Evolutionary conservation across 192 early-diverging fungal genomes (phyloP).

Genomic region (Entomortierella lignicola): DNA sequence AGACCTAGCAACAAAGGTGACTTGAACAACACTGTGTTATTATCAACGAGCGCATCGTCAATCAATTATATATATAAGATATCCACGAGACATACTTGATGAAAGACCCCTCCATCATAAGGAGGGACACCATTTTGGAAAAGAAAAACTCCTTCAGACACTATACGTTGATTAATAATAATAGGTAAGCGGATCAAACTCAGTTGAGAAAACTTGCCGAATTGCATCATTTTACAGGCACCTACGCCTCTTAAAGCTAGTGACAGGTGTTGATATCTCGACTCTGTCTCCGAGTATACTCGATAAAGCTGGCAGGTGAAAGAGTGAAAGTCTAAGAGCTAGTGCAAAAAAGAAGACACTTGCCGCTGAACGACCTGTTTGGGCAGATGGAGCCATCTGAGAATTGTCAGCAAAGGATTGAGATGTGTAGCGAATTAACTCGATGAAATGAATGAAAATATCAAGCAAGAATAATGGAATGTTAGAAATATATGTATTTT

Average conservation of each 20-base stretch:
- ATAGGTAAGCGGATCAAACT: background rate
- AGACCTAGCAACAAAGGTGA: constrained; percentile 81
- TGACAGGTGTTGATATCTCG: constrained; percentile 89
- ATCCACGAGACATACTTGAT: constrained; percentile 71
- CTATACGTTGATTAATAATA: constrained; percentile 57
- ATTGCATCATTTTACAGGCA: background rate
- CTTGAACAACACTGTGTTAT: constrained; percentile 18
- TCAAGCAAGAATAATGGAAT: too few species aligned
- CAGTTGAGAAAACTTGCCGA: background rate
- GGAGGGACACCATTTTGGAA: constrained; percentile 79
- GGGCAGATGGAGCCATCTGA: background rate
- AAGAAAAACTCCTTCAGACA: constrained; percentile 88
- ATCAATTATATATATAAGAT: background rate
- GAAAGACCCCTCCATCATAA: constrained; percentile 90
- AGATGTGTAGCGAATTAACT: too few species aligned
- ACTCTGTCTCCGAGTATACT: constrained; percentile 65
- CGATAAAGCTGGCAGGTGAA: constrained; percentile 59
- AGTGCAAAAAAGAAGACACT: constrained; percentile 51
- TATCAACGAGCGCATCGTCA: too few species aligned
- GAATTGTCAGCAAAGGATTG: background rate
- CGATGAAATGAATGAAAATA: too few species aligned
- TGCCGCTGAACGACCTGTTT: background rate
- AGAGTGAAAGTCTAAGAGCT: constrained; percentile 57
- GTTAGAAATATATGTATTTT: too few species aligned
- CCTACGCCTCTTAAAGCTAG: constrained; percentile 86